phyloP scores from a whole-genome alignment of 805 yeast species.

The Schwanniomyces polymorphus region DNA sequence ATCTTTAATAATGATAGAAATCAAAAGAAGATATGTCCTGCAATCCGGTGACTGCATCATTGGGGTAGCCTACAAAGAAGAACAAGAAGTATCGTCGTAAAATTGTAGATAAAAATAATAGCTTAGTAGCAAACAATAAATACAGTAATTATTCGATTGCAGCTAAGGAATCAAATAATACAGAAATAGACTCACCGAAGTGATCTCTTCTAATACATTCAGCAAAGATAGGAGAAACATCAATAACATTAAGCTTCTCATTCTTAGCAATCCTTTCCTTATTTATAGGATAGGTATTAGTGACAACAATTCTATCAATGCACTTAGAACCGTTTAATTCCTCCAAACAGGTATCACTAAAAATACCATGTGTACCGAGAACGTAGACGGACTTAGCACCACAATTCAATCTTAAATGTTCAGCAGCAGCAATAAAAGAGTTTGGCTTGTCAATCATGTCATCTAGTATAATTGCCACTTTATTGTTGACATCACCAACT shows the following conservation, averaged over 20 bases:
- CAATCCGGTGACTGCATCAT: conserved; percentile 56
- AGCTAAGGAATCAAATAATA: conserved; percentile 84
- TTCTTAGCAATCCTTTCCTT: conserved; percentile 56
- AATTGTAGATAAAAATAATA: not conserved
- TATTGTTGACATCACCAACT: conserved; percentile 92
- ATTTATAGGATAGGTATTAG: conserved; percentile 92
- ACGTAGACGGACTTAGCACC: conserved; percentile 91
- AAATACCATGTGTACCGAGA: conserved; percentile 94
- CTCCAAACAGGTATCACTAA: conserved; percentile 84
- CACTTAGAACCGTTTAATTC: conserved; percentile 73
- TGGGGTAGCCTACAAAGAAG: conserved; percentile 24
- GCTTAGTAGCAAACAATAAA: not conserved
- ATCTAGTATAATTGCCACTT: conserved; percentile 91
- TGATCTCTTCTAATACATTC: conserved; percentile 99
- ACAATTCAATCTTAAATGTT: conserved; percentile 91
- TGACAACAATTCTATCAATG: conserved; percentile 89
- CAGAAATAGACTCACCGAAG: conserved; percentile 95
- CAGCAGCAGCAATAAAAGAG: conserved; percentile 96
- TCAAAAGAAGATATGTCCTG: conserved; percentile 42
- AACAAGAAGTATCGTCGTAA: not conserved
- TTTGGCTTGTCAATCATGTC: conserved; percentile 97
- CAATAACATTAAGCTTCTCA: conserved; percentile 80
- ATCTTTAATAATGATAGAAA: conserved; percentile 16
- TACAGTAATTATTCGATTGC: conserved; percentile 35
- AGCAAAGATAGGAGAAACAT: conserved; percentile 92